phyloP scores from a whole-genome alignment of 2,329 filamentous ascomycete genomes.

The Penicillium sp. region DNA sequence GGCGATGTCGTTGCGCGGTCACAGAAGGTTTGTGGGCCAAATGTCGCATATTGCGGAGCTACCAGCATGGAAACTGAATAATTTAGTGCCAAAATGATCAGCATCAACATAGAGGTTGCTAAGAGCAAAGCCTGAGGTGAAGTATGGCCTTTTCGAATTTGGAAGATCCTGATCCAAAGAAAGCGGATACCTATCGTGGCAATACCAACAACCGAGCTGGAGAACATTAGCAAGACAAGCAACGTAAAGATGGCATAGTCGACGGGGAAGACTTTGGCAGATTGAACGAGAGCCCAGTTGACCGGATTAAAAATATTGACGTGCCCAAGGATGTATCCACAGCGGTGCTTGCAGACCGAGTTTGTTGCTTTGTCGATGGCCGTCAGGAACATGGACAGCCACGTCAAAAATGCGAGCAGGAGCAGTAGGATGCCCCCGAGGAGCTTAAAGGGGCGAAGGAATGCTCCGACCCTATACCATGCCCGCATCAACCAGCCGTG shows the following conservation, averaged over 20 bases:
- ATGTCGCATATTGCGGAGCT: slow-evolving; percentile 93
- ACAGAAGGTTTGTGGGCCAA: slow-evolving; percentile 92
- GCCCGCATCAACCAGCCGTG: slow-evolving; percentile 67
- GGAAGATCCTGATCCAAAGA: slow-evolving; percentile 91
- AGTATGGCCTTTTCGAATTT: slow-evolving; percentile 83
- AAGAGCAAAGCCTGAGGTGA: slow-evolving; percentile 88
- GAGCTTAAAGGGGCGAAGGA: slow-evolving; percentile 86
- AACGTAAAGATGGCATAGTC: slow-evolving; percentile 90
- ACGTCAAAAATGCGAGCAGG: slow-evolving; percentile 70
- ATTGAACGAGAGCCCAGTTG: slow-evolving; percentile 82
- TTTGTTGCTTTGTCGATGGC: slow-evolving; percentile 96
- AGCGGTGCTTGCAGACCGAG: slow-evolving; percentile 84
- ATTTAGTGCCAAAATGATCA: slow-evolving; percentile 88
- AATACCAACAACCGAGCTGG: slow-evolving; percentile 80
- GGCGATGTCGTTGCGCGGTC: slow-evolving; percentile 63
- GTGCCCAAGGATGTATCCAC: slow-evolving; percentile 84
- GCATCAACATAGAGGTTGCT: slow-evolving; percentile 83
- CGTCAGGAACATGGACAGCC: slow-evolving; percentile 91
- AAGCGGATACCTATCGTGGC: slow-evolving; percentile 89
- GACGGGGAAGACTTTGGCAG: slow-evolving; percentile 80
- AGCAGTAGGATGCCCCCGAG: slow-evolving; percentile 78
- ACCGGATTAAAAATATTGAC: slow-evolving; percentile 93
- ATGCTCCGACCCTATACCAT: slow-evolving; percentile 77
- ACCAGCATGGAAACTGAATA: slow-evolving; percentile 90
- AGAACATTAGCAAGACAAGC: slow-evolving; percentile 82